A percentile compares a stretch with the other conserved stretches of the same genome.
Conservation (phyloP, 352 stramenopile species). For the Phytophthora rubi region DNA sequence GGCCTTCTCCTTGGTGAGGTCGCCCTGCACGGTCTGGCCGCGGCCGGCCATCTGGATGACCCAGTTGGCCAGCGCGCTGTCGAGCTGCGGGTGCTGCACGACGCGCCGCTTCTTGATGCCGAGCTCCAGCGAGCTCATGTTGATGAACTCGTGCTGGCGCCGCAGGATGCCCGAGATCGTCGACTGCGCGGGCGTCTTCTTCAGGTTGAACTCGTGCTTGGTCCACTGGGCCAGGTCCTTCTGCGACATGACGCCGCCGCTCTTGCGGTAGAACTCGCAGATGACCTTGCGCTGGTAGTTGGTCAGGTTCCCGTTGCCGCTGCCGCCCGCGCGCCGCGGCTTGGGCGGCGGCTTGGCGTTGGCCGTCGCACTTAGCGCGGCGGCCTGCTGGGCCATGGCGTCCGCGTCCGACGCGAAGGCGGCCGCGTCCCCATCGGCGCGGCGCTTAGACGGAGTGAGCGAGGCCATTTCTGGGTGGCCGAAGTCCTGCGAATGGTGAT, state of each 20-base stretch:
- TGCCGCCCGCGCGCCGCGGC: conserved; percentile 11
- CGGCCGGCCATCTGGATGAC: conserved; percentile 86
- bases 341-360: conserved; percentile 14
- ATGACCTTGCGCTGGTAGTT: conserved; percentile 88
- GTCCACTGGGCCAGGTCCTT: conserved; percentile 89
- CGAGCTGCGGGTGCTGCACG: conserved; percentile 79
- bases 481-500: conserved; percentile 19
- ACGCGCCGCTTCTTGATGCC: conserved; percentile 86
- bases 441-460: background rate
- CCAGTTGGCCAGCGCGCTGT: conserved; percentile 86
- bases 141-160: conserved; percentile 85
- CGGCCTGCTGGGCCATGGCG: background rate
- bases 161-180: conserved; percentile 86
- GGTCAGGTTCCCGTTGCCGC: conserved; percentile 81
- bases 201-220: conserved; percentile 86
- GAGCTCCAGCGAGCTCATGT: conserved; percentile 83
- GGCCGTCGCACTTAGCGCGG: too few relatives aligned
- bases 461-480: background rate
- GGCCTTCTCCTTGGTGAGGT: conserved; percentile 88
- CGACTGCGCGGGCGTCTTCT: conserved; percentile 83
- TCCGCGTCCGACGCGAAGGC: background rate
- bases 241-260: conserved; percentile 81
- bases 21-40: conserved; percentile 79
- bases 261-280: conserved; percentile 86
- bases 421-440: background rate